A percentile compares a stretch with the other conserved stretches of the same genome.
Conservation (phyloP, 345 rosid genomes). For the Laguncularia racemosa region DNA sequence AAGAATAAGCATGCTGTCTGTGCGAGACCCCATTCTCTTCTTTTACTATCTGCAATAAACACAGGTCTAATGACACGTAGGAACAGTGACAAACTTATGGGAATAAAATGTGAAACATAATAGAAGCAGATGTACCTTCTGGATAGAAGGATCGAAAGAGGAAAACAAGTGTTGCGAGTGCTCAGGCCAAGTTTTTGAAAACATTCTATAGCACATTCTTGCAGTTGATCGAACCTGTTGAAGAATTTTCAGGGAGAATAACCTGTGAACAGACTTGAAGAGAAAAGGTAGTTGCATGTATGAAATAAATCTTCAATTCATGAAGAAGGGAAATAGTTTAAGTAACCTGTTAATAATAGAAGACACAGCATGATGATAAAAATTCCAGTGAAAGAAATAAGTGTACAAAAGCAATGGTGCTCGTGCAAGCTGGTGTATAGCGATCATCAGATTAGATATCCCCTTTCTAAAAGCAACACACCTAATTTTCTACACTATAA, state of each 20-base stretch:
- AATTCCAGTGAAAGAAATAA: no score
- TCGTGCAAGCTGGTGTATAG: no score
- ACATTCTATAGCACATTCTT: constrained; percentile 97
- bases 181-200: constrained; percentile 97
- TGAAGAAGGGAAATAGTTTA: no score
- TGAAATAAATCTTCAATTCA: no score
- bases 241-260: constrained; percentile 9
- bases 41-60: constrained; percentile 54
- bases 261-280: background rate
- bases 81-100: background rate
- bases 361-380: no score
- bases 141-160: constrained; percentile 94
- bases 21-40: constrained; percentile 96
- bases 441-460: no score
- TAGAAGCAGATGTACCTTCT: constrained; percentile 52
- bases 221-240: constrained; percentile 92
- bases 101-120: background rate
- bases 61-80: background rate
- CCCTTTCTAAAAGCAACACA: no score
- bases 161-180: constrained; percentile 87
- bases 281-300: background rate
- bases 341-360: no score
- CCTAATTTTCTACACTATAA: no score
- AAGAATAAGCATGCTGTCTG: constrained; percentile 94
- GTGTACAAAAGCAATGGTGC: no score